Evolutionary conservation across 2,329 filamentous ascomycete genomes (phyloP).

Genomic region (Ophiocordyceps robertsii): DNA sequence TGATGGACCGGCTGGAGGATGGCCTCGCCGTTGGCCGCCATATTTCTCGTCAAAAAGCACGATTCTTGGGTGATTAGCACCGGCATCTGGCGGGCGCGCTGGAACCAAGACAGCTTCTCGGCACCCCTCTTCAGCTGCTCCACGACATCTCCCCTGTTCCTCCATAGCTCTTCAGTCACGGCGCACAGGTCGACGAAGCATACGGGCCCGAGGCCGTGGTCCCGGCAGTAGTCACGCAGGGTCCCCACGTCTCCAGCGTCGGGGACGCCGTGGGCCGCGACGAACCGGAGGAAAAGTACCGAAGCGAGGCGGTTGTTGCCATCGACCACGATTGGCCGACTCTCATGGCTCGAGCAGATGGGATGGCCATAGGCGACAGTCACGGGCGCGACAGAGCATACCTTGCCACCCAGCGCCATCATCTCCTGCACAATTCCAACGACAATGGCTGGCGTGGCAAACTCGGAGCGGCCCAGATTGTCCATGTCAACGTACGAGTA

Average conservation of each 20-base stretch:
- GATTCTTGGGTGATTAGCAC: neutral
- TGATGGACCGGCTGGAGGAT: neutral
- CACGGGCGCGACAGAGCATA: neutral
- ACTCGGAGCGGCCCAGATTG: neutral
- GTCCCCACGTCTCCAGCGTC: neutral
- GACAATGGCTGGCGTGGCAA: neutral
- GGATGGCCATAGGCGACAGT: neutral
- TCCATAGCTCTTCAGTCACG: neutral
- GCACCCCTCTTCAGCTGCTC: neutral
- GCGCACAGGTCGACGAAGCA: neutral
- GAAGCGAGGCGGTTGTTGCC: neutral
- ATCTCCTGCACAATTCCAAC: neutral
- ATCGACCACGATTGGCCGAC: neutral
- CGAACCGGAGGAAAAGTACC: neutral
- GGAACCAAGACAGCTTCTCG: neutral
- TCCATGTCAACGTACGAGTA: neutral
- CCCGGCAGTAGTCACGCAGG: neutral
- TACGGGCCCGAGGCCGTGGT: neutral
- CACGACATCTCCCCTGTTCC: neutral
- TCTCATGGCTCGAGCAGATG: neutral
- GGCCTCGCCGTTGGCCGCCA: neutral
- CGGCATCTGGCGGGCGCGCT: neutral
- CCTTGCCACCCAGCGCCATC: neutral
- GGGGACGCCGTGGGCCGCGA: neutral
- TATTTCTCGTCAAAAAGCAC: neutral